Conservation (phyloP, 768 basidiomycete species). For the Imleria badia region DNA sequence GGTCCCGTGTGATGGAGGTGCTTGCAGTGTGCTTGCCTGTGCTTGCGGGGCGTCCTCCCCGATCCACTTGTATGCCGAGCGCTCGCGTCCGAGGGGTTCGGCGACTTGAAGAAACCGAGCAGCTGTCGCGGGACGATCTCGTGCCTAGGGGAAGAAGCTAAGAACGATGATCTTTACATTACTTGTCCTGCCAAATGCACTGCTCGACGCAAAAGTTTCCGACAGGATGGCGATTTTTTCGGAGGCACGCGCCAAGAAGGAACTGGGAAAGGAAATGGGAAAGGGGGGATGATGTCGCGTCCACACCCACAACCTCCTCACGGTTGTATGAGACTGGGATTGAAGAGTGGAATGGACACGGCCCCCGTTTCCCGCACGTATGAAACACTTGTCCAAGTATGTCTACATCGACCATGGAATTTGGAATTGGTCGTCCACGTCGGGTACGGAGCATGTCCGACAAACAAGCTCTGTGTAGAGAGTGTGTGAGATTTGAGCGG, state of each 20-base stretch:
- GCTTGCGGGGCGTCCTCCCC: neutral
- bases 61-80: neutral
- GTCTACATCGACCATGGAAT: neutral
- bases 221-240: slow-evolving; percentile 8
- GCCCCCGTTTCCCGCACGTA: slow-evolving; percentile 5
- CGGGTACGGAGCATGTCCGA: neutral
- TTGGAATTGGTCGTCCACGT: slow-evolving; percentile 8
- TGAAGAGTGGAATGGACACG: neutral
- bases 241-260: neutral
- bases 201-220: slow-evolving; percentile 12
- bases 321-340: too few relatives aligned
- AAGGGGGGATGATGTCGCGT: neutral
- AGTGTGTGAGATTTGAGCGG: neutral
- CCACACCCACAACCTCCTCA: too few relatives aligned
- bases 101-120: neutral
- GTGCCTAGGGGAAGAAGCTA: neutral
- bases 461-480: neutral
- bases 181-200: neutral
- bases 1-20: neutral
- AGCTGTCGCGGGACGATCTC: slow-evolving; percentile 9
- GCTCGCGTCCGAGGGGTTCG: neutral
- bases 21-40: too few relatives aligned
- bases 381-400: slow-evolving; percentile 13
- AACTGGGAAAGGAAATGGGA: neutral
- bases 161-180: slow-evolving; percentile 7